Base-by-base conservation (phyloP, 352 stramenopile genomes). In the Phytopythium delawarense region DNA sequence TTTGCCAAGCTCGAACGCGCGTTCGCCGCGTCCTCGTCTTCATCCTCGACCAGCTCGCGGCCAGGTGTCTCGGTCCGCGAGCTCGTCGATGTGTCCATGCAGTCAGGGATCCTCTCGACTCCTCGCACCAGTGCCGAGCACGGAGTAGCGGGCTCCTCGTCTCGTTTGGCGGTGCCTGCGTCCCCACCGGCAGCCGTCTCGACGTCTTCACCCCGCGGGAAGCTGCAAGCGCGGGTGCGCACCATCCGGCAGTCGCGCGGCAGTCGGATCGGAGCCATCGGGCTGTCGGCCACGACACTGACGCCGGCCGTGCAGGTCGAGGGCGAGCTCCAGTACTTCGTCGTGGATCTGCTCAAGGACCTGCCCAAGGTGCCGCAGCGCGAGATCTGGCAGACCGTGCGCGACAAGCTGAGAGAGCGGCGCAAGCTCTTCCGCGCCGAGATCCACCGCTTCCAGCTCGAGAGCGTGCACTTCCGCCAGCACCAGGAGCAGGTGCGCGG, bases 331-430 rank as follows among this genome's bases (percentile, higher is more conserved):
- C 67, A 45, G 12, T 89, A 89, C 57, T 83, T 84, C 58, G 79
- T 89, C 44, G 78, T 89, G n/a, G 78, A 89, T 39, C 58, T 89
- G 49, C 73, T 87, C 56, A 79, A 78, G 37, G 79, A 89, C 49
- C 72, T 78, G 20, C 79, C 79, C 0, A 75, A 79, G 18, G 70
- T 86, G 7, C 79, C 79, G 16, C 28, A 64, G 2, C 45, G 67
- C 0, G 45, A 82, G n/a, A 66, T 86, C 32, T 81, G 77, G 71
- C 59, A 63, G 23, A 75, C 68, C n/a, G 61, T 87, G 40, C 75
- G 74, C 15, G 75, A 83, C 15, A 86, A 79, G 61, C 49, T 89
- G 12, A 71, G 77, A 35, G 79, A 89, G 45, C 79, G 86, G 34
- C 75, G 76, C 52, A 86, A 81, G 58, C 72, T 64, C 20, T 89